Conservation (phyloP, 768 basidiomycete genomes). For the Termitomyces sp. region DNA sequence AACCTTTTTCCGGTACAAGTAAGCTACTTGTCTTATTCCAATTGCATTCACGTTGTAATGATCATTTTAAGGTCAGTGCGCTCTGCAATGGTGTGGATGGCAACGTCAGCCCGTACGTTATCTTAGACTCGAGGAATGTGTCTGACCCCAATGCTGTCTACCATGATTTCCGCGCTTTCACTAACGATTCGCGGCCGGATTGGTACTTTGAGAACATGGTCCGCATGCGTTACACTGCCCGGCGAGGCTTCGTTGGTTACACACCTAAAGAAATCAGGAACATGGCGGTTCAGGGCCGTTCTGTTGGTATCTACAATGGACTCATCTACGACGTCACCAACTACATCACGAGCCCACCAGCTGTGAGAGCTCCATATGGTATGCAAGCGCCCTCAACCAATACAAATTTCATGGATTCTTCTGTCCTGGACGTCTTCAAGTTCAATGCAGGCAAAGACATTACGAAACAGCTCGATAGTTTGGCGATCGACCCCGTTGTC, state of each 20-base stretch:
- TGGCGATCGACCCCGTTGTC: conserved; percentile 54
- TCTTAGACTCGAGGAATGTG: conserved; percentile 71
- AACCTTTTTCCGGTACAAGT: conserved; percentile 94
- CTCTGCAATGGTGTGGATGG: conserved; percentile 86
- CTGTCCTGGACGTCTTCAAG: conserved; percentile 72
- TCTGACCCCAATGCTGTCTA: conserved; percentile 75
- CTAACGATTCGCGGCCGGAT: conserved; percentile 89
- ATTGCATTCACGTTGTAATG: conserved; percentile 20
- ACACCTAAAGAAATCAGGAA: conserved; percentile 70
- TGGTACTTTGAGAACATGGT: conserved; percentile 99
- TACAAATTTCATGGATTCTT: conserved; percentile 66
- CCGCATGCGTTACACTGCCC: conserved; percentile 82
- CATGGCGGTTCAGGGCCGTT: conserved; percentile 56
- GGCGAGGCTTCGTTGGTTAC: conserved; percentile 85
- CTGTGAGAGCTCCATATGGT: conserved; percentile 42
- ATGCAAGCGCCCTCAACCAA: conserved; percentile 38
- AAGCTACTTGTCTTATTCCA: neutral
- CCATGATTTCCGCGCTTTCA: conserved; percentile 92
- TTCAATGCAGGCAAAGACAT: conserved; percentile 72
- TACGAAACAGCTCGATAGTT: conserved; percentile 63
- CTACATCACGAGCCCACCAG: conserved; percentile 72
- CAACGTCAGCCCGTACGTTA: conserved; percentile 78
- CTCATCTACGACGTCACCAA: conserved; percentile 83
- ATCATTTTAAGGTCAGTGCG: conserved; percentile 60
- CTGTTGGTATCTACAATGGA: conserved; percentile 83